These are phyloP conservation scores for Entophlyctis helioformis DNA, from an alignment of 192 early-diverging fungal genomes.

Conservation along the genomic window DNA sequence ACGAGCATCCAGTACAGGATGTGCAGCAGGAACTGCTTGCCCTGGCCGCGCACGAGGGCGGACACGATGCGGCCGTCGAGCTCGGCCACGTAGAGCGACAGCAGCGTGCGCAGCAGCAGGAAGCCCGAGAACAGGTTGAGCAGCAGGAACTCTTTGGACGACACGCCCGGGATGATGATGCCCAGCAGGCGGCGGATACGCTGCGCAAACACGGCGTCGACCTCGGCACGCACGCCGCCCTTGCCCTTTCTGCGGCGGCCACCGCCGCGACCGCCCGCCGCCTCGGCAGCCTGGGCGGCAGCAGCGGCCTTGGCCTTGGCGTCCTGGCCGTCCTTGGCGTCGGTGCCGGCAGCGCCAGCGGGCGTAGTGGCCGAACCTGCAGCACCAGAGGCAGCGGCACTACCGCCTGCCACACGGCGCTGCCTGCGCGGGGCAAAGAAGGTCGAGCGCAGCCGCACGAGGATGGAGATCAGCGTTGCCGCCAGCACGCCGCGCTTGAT, in stretches of 20 bases:
- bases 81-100: conserved; percentile 84
- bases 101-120: conserved; percentile 76
- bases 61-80: conserved; percentile 76
- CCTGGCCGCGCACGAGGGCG: conserved; percentile 64
- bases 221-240: conserved; percentile 20
- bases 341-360: too few relatives aligned
- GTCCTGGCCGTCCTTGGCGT: background rate
- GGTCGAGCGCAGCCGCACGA: too few relatives aligned
- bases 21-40: conserved; percentile 70
- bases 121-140: conserved; percentile 75
- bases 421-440: too few relatives aligned
- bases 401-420: too few relatives aligned
- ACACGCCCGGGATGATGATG: conserved; percentile 76
- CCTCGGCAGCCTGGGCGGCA: background rate
- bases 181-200: conserved; percentile 58
- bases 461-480: too few relatives aligned
- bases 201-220: conserved; percentile 45
- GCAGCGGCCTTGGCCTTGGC: background rate
- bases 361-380: too few relatives aligned
- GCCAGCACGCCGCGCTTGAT: too few relatives aligned
- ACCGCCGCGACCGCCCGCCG: background rate
- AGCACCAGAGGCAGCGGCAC: too few relatives aligned
- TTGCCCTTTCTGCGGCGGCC: conserved; percentile 16
- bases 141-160: conserved; percentile 77
- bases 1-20: conserved; percentile 90